Conservation (phyloP, 2,329 filamentous ascomycete genomes). For the Pseudopithomyces maydicus region DNA sequence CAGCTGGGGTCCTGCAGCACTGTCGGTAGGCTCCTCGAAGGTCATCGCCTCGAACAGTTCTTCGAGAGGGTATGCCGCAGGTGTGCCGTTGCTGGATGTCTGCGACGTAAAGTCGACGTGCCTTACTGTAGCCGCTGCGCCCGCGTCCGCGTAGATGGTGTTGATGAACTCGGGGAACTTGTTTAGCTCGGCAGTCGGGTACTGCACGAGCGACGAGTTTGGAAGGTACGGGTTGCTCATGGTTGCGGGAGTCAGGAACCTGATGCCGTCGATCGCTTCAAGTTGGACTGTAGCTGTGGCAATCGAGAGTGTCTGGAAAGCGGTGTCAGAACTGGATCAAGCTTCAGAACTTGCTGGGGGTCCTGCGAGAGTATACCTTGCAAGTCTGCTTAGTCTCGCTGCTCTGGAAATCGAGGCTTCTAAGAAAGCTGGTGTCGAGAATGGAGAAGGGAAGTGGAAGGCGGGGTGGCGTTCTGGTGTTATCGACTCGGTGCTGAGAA, state of each 20-base stretch:
- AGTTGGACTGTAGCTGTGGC: too few species aligned
- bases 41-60: neutral
- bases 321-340: too few species aligned
- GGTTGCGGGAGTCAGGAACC: neutral
- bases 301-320: too few species aligned
- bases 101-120: neutral
- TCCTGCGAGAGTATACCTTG: too few species aligned
- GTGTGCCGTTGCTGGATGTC: neutral
- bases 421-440: too few species aligned
- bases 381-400: too few species aligned
- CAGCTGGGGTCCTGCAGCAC: neutral
- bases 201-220: neutral
- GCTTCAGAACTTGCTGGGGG: too few species aligned
- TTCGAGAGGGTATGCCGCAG: neutral
- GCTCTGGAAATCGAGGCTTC: too few species aligned
- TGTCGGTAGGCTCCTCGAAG: neutral
- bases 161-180: neutral
- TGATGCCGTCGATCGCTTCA: too few species aligned
- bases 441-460: too few species aligned
- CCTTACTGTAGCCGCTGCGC: neutral
- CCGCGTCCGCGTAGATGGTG: neutral
- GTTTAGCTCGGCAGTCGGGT: neutral
- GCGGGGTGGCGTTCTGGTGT: too few species aligned
- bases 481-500: too few species aligned
- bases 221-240: neutral